Evolutionary conservation across 352 stramenopile genomes (phyloP), one percentile per base, ranked within the genome.

Genomic region (Albugo laibachii): DNA sequence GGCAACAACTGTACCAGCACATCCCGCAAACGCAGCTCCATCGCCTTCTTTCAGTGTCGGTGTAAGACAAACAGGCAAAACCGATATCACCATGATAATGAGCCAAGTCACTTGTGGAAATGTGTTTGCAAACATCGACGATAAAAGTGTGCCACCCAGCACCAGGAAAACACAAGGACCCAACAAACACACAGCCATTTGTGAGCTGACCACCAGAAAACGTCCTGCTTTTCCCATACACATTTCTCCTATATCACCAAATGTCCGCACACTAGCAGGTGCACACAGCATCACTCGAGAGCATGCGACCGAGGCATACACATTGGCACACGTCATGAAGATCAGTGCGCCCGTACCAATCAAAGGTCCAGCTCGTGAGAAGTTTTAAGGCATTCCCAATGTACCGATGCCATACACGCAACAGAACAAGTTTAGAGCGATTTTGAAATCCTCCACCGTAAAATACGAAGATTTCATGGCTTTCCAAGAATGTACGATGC

Each of bases 331-430:
- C 12, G 53, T 50, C 53, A 58, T 58, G n/a, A 57, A 36, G 13
- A 58, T 13, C 14, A 58, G 12, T 13, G 47, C 49, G 13, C 43
- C 14, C 2, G 48, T 56, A 1, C 20, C 53, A 38, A 41, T 54
- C 16, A 49, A 13, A 19, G 41, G 50, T 11, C 53, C 53, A 16
- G 53, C 53, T 18, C 53, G 53, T 41, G 53, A 45, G 49, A 54
- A 58, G 48, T 58, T 58, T 21, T n/a, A 36, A 13, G 53, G 53
- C 53, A 58, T 58, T 19, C 53, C 53, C n/a, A 58, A 38, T 36
- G 53, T 58, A 14, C 53, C 53, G 20, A 58, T 52, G 18, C 53
- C 53, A 16, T 58, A 58, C 12, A 58, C 53, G 18, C 39, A 27
- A 18, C 53, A 58, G 36, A 55, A 58, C 19, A 58, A 38, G 40